A percentile compares a stretch with the other conserved stretches of the same genome.
Evolutionary conservation across 305 asterid genomes (phyloP).

Genomic region (Fraxinus albicans): DNA sequence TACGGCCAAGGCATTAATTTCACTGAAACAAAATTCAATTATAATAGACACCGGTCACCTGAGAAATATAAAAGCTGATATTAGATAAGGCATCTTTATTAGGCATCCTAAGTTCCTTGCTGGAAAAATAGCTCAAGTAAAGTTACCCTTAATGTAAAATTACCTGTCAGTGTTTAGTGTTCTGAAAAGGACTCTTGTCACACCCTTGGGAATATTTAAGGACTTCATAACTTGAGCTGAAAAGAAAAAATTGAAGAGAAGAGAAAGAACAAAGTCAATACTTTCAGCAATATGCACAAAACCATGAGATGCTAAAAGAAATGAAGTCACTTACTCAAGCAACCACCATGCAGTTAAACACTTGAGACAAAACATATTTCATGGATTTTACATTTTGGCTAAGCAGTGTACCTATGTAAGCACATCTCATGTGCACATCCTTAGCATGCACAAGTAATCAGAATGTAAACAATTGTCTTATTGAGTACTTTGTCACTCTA

Average conservation of each 20-base stretch:
- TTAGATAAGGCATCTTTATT: neutral
- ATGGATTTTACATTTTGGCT: neutral
- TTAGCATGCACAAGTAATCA: neutral
- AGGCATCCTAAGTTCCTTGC: neutral
- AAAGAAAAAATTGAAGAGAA: slow-evolving; percentile 14
- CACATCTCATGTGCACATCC: neutral
- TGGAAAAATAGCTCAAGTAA: neutral
- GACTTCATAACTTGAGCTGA: slow-evolving; percentile 94
- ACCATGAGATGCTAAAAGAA: neutral
- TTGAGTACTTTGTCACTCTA: neutral
- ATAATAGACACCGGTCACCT: neutral
- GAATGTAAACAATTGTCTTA: neutral
- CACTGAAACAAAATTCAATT: neutral
- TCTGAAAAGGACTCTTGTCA: slow-evolving; percentile 85
- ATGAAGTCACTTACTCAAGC: neutral
- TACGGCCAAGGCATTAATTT: neutral
- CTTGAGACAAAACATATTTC: neutral
- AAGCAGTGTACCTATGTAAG: neutral
- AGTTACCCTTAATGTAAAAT: neutral
- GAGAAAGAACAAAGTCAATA: neutral
- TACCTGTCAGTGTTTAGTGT: slow-evolving; percentile 97
- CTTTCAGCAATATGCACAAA: neutral
- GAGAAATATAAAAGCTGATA: neutral
- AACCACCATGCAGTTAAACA: neutral
- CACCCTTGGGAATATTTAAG: slow-evolving; percentile 84